phyloP scores from a whole-genome alignment of 2,329 filamentous ascomycete genomes.

The Graphilbum ipis-grandicollis region DNA sequence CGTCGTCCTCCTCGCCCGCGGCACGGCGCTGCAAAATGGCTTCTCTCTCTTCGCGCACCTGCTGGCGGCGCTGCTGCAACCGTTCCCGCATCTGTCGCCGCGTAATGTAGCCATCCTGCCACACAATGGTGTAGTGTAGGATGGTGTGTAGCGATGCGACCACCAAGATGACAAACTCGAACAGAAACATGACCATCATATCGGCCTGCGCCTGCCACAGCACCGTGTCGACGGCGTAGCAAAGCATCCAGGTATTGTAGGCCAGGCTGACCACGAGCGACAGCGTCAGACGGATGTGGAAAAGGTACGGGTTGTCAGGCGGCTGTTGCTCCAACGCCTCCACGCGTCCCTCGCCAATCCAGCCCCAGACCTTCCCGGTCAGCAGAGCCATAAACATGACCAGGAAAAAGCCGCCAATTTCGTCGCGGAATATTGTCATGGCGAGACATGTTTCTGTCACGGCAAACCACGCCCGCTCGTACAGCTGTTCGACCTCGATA shows the following conservation, averaged over 20 bases:
- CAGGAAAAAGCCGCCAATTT: slow-evolving; percentile 85
- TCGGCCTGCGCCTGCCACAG: slow-evolving; percentile 79
- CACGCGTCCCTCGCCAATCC: slow-evolving; percentile 90
- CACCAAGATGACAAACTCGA: slow-evolving; percentile 81
- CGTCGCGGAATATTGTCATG: slow-evolving; percentile 95
- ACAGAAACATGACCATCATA: slow-evolving; percentile 99
- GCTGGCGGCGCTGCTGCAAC: slow-evolving; percentile 47
- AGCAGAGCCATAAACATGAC: slow-evolving; percentile 91
- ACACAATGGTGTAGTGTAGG: slow-evolving; percentile 59
- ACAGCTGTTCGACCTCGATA: slow-evolving; percentile 91
- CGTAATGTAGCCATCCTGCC: slow-evolving; percentile 61
- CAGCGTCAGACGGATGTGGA: slow-evolving; percentile 65
- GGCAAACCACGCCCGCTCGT: slow-evolving; percentile 95
- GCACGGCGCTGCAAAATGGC: slow-evolving; percentile 32
- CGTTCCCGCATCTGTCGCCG: slow-evolving; percentile 55
- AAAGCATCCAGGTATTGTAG: slow-evolving; percentile 67
- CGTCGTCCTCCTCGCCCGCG: slow-evolving; percentile 12
- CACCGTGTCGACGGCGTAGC: slow-evolving; percentile 67
- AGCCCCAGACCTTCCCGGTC: slow-evolving; percentile 93
- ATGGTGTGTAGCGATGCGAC: slow-evolving; percentile 68
- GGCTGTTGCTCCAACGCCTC: slow-evolving; percentile 93
- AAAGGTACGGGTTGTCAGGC: slow-evolving; percentile 70
- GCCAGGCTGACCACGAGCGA: slow-evolving; percentile 64
- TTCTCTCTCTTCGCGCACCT: slow-evolving; percentile 43
- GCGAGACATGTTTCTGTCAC: slow-evolving; percentile 92